These are phyloP conservation scores for Luffa acutangula DNA, from an alignment of 306 rosid genomes.

Conservation along the genomic window DNA sequence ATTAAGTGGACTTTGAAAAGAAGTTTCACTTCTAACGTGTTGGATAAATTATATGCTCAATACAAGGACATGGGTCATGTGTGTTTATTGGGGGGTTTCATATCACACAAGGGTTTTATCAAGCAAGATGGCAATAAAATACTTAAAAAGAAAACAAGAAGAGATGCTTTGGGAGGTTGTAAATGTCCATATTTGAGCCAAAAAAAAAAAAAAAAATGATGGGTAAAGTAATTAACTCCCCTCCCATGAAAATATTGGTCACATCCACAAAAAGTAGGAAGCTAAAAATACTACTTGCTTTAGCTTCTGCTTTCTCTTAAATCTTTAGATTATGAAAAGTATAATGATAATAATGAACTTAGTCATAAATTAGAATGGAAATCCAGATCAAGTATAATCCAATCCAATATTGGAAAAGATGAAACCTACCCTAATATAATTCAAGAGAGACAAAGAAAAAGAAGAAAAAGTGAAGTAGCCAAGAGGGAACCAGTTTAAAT, in stretches of 20 bases:
- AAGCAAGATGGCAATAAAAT: neutral
- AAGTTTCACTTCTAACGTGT: neutral
- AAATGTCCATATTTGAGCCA: neutral
- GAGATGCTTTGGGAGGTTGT: neutral
- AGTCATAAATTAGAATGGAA: neutral
- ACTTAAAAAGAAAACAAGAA: neutral
- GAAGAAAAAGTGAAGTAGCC: neutral
- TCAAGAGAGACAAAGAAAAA: neutral
- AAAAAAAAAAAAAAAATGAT: neutral
- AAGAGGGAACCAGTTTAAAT: too few species aligned
- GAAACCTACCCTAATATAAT: neutral
- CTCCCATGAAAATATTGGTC: constrained; percentile 3
- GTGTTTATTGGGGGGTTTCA: neutral
- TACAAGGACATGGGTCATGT: neutral
- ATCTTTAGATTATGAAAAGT: neutral
- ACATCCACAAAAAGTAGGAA: neutral
- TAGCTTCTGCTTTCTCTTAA: neutral
- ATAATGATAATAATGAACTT: neutral
- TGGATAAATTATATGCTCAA: neutral
- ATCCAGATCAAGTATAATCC: neutral
- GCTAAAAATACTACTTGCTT: neutral
- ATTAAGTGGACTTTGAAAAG: neutral
- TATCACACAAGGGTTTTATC: neutral
- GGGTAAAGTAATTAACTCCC: neutral
- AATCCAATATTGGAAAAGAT: neutral